Base-by-base conservation (phyloP, 2,329 filamentous ascomycete genomes). In the Fusarium phyllophilum region DNA sequence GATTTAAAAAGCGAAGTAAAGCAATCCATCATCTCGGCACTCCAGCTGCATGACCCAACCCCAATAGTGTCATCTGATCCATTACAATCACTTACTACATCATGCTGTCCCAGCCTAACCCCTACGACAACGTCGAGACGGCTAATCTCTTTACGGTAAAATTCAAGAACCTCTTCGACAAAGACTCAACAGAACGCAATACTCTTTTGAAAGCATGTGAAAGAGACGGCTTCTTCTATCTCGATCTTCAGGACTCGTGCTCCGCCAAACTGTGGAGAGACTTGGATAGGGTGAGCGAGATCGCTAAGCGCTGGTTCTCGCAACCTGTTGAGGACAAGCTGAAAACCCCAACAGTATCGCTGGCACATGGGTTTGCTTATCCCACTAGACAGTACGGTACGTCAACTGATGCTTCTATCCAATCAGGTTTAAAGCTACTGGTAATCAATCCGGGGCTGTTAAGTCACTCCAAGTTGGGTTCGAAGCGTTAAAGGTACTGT, bases 171-270 rank as follows among this genome's bases (percentile, higher is more conserved):
- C 57, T 64, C 13, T 68, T 70, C 0, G 67, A 70, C 33, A 56
- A 22, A 48, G 65, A 64, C 7, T 39, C 51, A 6, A 5, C 22
- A 5, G 64, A 63, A 26, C 17, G 68, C 1, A 29, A 56, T 2
- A 33, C n/a, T 18, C 44, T 69, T 17, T 2, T 70, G 5, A 8
- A 55, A 14, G 39, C 65, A 17, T 70, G 67, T 18, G 67, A 68
- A 22, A 58, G 31, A 17, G 67, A 70, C 8, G 67, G 64, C 3
- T 70, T 70, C 45, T 64, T 70, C 51, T 70, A 70, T 14, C 65
- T 70, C 5, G 67, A 70, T n/a, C 64, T 70, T 5, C 45, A 68
- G 31, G 39, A 36, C 10, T n/a, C 51, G 6, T 33, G 48, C 12
- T 69, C 67, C 5, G 42, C 20, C 4, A 63, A 69, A 3, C 26